Conservation (phyloP, 2,329 filamentous ascomycete species). For the Neodidymelliopsis sp. region DNA sequence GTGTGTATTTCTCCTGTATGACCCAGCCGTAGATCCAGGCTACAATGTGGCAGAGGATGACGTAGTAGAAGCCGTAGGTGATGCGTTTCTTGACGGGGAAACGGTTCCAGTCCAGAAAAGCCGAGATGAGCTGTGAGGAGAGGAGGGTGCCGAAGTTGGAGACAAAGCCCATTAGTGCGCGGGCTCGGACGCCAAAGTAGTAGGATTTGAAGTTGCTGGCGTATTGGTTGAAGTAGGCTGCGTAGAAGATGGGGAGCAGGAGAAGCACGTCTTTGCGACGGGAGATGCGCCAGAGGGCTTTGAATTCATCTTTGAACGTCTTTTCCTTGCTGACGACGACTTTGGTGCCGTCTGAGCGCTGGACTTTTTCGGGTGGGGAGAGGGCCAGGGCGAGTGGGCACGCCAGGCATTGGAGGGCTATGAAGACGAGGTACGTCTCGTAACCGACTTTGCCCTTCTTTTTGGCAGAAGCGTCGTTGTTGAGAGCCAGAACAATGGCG, state of each 20-base stretch:
- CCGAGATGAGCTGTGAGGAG: slow-evolving; percentile 56
- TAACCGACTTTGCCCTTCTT: slow-evolving; percentile 45
- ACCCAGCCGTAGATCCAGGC: slow-evolving; percentile 64
- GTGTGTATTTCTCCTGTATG: slow-evolving; percentile 60
- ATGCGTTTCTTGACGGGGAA: slow-evolving; percentile 53
- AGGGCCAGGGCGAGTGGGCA: slow-evolving; percentile 52
- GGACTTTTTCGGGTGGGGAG: slow-evolving; percentile 53
- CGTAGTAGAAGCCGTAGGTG: slow-evolving; percentile 55
- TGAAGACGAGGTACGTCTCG: slow-evolving; percentile 54
- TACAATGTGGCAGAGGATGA: slow-evolving; percentile 55
- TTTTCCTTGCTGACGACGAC: slow-evolving; percentile 50
- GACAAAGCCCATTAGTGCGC: slow-evolving; percentile 58
- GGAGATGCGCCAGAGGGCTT: slow-evolving; percentile 45
- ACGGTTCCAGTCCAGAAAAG: slow-evolving; percentile 54
- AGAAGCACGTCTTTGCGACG: slow-evolving; percentile 47
- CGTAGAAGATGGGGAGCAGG: slow-evolving; percentile 55
- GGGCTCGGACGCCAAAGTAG: slow-evolving; percentile 57
- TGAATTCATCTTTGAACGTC: slow-evolving; percentile 52
- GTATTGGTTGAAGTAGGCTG: slow-evolving; percentile 56
- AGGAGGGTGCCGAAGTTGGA: slow-evolving; percentile 53
- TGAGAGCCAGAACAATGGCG: slow-evolving; percentile 57
- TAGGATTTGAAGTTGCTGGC: slow-evolving; percentile 60
- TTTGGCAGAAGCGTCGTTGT: slow-evolving; percentile 43
- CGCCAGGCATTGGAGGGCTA: slow-evolving; percentile 50
- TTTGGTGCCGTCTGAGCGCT: slow-evolving; percentile 51